phyloP scores from a whole-genome alignment of 306 rosid species.

The Vigna mungo region DNA sequence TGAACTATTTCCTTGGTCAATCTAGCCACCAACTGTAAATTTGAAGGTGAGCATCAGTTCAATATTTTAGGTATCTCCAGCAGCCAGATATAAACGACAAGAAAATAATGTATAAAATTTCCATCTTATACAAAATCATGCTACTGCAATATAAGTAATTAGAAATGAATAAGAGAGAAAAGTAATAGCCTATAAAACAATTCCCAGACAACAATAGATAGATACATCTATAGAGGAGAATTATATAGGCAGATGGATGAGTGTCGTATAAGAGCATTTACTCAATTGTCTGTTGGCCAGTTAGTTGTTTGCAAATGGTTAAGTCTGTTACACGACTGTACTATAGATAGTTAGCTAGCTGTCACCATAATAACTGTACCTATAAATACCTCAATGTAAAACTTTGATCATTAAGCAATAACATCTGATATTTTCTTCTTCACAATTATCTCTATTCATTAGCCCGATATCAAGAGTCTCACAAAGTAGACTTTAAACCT shows the following conservation, averaged over 20 bases:
- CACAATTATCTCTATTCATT: too few species aligned
- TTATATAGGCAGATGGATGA: not conserved
- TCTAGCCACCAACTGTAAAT: constrained; percentile 85
- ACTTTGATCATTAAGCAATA: too few species aligned
- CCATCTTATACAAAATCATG: constrained; percentile 26
- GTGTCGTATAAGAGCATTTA: not conserved
- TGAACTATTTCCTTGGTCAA: constrained; percentile 91
- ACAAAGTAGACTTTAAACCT: too few species aligned
- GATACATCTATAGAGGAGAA: not conserved
- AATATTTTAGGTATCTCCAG: constrained; percentile 37
- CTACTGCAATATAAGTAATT: not conserved
- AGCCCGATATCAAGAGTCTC: too few species aligned
- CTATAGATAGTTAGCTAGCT: too few species aligned
- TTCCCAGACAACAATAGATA: not conserved
- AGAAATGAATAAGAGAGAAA: constrained; percentile 22
- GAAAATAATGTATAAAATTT: constrained; percentile 10
- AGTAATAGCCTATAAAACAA: not conserved
- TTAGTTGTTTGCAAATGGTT: not conserved
- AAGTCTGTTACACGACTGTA: too few species aligned
- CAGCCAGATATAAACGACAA: constrained; percentile 25
- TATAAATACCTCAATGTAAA: too few species aligned
- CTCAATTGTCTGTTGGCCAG: not conserved
- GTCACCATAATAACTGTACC: too few species aligned
- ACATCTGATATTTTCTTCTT: too few species aligned
- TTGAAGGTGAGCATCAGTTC: constrained; percentile 52